These are phyloP conservation scores for Blastobotrys niveus DNA, from an alignment of 1,139 yeast species.

Conservation along the genomic window DNA sequence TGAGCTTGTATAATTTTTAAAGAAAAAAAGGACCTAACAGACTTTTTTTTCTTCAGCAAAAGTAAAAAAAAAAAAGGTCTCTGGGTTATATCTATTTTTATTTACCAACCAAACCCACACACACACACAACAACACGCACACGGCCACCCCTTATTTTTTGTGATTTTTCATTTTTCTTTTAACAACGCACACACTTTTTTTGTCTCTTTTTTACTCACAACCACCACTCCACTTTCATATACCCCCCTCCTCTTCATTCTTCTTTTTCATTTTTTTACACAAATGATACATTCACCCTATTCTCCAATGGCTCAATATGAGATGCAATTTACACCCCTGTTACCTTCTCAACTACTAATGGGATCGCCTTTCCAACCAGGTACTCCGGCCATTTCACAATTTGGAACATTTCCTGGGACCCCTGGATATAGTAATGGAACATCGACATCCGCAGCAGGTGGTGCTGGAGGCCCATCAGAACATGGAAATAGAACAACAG, in stretches of 20 bases:
- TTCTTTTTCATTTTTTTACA: neutral
- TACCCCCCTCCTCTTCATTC: neutral
- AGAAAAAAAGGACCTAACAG: no score
- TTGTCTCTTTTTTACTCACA: neutral
- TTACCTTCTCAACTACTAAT: conserved; percentile 63
- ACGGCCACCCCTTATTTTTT: neutral
- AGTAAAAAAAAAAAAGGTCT: no score
- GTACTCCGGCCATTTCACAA: conserved; percentile 32
- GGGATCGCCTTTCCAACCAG: conserved; percentile 59
- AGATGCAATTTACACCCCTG: conserved; percentile 46
- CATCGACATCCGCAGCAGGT: neutral
- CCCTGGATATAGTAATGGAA: conserved; percentile 9
- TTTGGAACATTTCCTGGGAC: conserved; percentile 32
- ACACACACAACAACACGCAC: no score
- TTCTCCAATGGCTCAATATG: conserved; percentile 33
- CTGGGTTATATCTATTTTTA: no score
- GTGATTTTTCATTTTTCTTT: neutral
- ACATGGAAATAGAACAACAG: no score
- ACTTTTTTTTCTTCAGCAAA: no score
- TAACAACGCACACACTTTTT: neutral
- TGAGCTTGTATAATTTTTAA: no score
- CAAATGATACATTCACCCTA: conserved; percentile 14
- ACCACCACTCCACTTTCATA: neutral
- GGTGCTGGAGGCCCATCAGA: no score
- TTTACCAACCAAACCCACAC: no score